Percentiles rank a stretch among this genome's conserved stretches.
Evolutionary conservation across 441 rosid species (phyloP).

Genomic region (Adansonia grandidieri): DNA sequence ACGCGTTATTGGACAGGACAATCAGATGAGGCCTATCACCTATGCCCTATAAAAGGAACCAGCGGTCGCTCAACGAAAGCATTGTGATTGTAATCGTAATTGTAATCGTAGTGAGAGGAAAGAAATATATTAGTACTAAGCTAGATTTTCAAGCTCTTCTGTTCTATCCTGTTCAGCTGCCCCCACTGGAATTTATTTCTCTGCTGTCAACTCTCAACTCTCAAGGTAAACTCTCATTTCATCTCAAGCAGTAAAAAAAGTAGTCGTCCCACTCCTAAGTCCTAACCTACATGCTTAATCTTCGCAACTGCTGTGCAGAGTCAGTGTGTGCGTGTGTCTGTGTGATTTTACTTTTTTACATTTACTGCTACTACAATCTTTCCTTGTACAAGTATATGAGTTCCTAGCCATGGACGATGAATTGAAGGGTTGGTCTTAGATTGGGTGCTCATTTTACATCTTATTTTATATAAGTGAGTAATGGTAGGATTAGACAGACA

Average conservation of each 20-base stretch:
- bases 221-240: conserved; percentile 4
- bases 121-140: not conserved
- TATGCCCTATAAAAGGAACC: not conserved
- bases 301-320: not conserved
- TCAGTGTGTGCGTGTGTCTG: not conserved
- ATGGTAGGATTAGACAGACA: not conserved
- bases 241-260: not conserved
- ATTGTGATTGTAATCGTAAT: not conserved
- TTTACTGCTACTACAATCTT: not conserved
- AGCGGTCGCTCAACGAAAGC: not conserved
- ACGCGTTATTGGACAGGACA: conserved; percentile 16
- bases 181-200: not conserved
- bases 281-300: not conserved
- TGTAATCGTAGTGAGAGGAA: not conserved
- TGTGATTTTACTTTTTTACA: not conserved
- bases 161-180: not conserved
- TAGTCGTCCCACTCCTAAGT: not conserved
- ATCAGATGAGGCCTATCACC: not conserved
- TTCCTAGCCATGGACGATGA: not conserved
- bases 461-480: not conserved
- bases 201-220: not conserved
- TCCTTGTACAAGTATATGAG: not conserved
- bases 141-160: too few species aligned
- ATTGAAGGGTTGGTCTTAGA: too few species aligned
- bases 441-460: too few species aligned